Percentiles rank a stretch among this genome's conserved stretches.
Conservation (phyloP, 495 filamentous ascomycete genomes). For the Evernia prunastri region DNA sequence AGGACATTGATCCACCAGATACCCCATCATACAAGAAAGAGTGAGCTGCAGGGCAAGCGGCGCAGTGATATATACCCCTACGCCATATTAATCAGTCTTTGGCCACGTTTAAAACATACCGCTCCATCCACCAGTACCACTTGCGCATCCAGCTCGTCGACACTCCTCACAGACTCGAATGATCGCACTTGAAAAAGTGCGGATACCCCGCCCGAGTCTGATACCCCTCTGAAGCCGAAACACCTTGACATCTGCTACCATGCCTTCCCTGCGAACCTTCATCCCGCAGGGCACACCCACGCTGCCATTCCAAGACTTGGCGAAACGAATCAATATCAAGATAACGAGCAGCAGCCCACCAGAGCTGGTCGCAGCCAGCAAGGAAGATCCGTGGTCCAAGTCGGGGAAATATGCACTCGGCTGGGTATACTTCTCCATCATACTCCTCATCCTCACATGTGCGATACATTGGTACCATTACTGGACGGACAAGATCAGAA, state of each 20-base stretch:
- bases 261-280: conserved; percentile 26
- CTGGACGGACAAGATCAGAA: conserved; percentile 82
- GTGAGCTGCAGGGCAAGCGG: neutral
- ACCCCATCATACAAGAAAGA: conserved; percentile 9
- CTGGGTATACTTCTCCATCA: conserved; percentile 78
- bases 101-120: neutral
- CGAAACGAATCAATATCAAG: conserved; percentile 69
- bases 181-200: conserved; percentile 3
- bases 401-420: conserved; percentile 84
- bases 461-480: conserved; percentile 69
- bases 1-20: conserved; percentile 5
- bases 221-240: neutral
- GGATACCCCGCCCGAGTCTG: conserved; percentile 10
- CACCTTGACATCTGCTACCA: conserved; percentile 10
- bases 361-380: conserved; percentile 64
- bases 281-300: conserved; percentile 21
- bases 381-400: conserved; percentile 69
- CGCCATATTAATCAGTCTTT: neutral
- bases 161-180: conserved; percentile 8
- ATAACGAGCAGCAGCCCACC: conserved; percentile 61
- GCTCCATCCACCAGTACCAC: neutral
- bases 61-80: conserved; percentile 6
- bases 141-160: neutral
- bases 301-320: conserved; percentile 33
- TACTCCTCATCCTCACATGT: conserved; percentile 57